phyloP scores from a whole-genome alignment of 495 filamentous ascomycete genomes.

The Cairneyella variabilis region DNA sequence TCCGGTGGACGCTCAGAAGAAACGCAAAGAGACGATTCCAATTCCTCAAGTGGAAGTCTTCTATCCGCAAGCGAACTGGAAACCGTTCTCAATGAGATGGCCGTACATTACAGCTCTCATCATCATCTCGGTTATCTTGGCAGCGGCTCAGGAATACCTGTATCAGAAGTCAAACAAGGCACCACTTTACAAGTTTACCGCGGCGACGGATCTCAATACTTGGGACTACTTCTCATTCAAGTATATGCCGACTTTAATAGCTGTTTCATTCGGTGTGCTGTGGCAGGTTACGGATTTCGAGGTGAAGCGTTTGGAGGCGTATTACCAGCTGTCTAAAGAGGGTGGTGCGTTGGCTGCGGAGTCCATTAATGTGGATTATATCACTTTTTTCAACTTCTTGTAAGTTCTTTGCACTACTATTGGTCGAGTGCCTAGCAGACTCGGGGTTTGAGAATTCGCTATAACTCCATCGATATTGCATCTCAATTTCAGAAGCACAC shows the following conservation, averaged over 20 bases:
- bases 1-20: neutral
- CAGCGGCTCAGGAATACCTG: constrained; percentile 54
- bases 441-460: too few relatives aligned
- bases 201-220: constrained; percentile 45
- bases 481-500: neutral
- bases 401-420: neutral
- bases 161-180: constrained; percentile 50
- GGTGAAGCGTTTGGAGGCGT: constrained; percentile 69
- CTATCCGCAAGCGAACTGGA: constrained; percentile 65
- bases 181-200: constrained; percentile 46
- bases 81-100: constrained; percentile 65
- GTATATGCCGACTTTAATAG: constrained; percentile 64
- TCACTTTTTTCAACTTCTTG: constrained; percentile 12
- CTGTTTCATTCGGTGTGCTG: constrained; percentile 67
- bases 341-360: constrained; percentile 61
- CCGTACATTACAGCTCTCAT: constrained; percentile 56
- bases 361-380: constrained; percentile 70
- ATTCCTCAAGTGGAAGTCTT: constrained; percentile 37
- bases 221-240: constrained; percentile 64
- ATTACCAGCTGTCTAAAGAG: constrained; percentile 66
- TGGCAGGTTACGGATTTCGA: constrained; percentile 76
- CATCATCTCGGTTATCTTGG: constrained; percentile 51
- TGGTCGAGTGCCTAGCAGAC: too few relatives aligned
- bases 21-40: neutral
- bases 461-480: neutral